Base-by-base conservation (phyloP, 1,284 basidiomycete genomes). In the Rhodotorula sp. region DNA sequence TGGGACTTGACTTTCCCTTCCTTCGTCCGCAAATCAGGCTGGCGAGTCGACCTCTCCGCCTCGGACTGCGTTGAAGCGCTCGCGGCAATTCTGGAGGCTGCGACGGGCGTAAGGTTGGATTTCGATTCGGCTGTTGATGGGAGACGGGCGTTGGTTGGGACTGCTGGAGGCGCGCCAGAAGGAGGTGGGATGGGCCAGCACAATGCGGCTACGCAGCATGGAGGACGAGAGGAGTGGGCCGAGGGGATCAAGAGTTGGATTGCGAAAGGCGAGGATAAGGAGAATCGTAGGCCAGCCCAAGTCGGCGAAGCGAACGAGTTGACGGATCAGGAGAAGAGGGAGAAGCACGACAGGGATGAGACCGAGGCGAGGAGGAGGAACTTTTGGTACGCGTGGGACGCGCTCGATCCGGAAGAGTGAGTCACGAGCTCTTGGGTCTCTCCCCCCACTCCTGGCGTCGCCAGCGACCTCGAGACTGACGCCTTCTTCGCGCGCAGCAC, bases 1-100 rank as follows among this genome's bases (percentile, higher is more conserved):
- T 86, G 94, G 62, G 95, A 99, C 78, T 86, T 98, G 34, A 86
- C 89, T 3, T 99, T 95, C 79, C 89, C 91, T 0, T 97, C 94
- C 6, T 99, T 99, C 79, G 88, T 89, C 75, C 88, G 94, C 28
- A 89, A 89, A 72, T 94, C 87, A 78, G 96, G 96, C 2, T 98
- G 94, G 80, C 87, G 87, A 44, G 87, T 90, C 15, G 86, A 89
- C 59, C 82, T 99, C 28, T 94, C 92, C 7, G 94, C 96, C 0
- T 88, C 91, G 1, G 96, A 99, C 80, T 90, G 91, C 15, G 90
- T 98, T 0, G 96, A 99, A 80, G 93, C 90, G 1, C 82, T 97
- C 44, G 85, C 86, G 37, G 92, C 95, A 0, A 83, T 99, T 44
- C 81, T 99, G 24, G 93, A 98, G 75, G 92, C 94, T 9, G 94